Percentiles rank a stretch among this genome's conserved stretches.
phyloP scores from a whole-genome alignment of 495 filamentous ascomycete species.

The Hypoxylon intermedium region DNA sequence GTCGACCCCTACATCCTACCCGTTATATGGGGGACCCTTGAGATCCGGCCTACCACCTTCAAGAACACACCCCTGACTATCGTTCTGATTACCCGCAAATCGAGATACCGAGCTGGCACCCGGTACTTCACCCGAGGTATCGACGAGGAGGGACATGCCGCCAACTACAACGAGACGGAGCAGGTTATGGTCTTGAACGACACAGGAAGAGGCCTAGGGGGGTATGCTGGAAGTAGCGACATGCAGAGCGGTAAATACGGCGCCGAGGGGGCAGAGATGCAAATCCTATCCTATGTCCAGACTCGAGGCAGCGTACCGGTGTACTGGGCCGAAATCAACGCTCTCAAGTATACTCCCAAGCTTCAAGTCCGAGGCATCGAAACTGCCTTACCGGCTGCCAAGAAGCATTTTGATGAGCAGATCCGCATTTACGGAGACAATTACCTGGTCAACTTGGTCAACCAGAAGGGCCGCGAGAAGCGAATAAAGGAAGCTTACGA shows the following conservation, averaged over 20 bases:
- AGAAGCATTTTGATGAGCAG: slow-evolving; percentile 89
- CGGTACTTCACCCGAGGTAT: slow-evolving; percentile 93
- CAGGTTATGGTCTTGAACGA: slow-evolving; percentile 90
- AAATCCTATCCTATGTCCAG: slow-evolving; percentile 92
- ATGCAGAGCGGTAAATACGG: slow-evolving; percentile 74
- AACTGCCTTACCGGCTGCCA: slow-evolving; percentile 77
- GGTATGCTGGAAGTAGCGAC: slow-evolving; percentile 77
- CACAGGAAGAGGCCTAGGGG: slow-evolving; percentile 70
- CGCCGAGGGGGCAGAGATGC: slow-evolving; percentile 72
- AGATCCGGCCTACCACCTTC: slow-evolving; percentile 80
- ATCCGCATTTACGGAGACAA: slow-evolving; percentile 93
- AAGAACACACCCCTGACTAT: slow-evolving; percentile 84
- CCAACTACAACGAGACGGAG: slow-evolving; percentile 98
- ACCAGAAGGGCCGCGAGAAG: slow-evolving; percentile 88
- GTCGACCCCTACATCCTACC: slow-evolving; percentile 94
- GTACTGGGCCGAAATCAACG: slow-evolving; percentile 95
- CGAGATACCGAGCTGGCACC: slow-evolving; percentile 85
- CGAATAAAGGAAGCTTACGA: slow-evolving; percentile 91
- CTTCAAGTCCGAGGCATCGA: slow-evolving; percentile 87
- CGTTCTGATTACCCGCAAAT: slow-evolving; percentile 84
- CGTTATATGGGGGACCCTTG: slow-evolving; percentile 92
- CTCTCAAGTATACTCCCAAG: slow-evolving; percentile 84
- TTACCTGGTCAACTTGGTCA: slow-evolving; percentile 94
- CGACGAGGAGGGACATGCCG: slow-evolving; percentile 90
- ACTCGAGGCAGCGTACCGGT: slow-evolving; percentile 93